phyloP scores from a whole-genome alignment of 2,329 filamentous ascomycete species.

The Phialophora macrospora region DNA sequence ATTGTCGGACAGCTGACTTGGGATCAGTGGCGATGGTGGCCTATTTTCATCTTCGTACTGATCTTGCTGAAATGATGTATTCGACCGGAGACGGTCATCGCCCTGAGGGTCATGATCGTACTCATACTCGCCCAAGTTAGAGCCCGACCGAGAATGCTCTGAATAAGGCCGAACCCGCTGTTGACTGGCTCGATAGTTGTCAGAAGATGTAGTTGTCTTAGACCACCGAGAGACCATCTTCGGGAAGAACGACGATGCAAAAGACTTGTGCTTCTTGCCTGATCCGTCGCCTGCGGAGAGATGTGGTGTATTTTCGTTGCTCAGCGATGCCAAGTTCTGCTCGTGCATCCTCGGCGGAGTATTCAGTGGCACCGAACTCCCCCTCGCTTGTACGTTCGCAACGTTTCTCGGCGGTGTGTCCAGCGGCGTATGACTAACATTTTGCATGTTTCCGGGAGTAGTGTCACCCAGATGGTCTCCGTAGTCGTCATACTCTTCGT shows the following conservation, averaged over 20 bases:
- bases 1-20: constrained; percentile 61
- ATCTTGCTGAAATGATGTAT: constrained; percentile 48
- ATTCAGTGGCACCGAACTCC: constrained; percentile 51
- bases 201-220: constrained; percentile 89
- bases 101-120: constrained; percentile 55
- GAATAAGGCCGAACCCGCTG: constrained; percentile 61
- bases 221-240: constrained; percentile 90
- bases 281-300: constrained; percentile 62
- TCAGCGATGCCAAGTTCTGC: constrained; percentile 55
- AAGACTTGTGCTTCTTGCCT: constrained; percentile 86
- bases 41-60: constrained; percentile 48
- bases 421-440: constrained; percentile 23
- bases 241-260: constrained; percentile 78
- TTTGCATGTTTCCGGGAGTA: constrained; percentile 28
- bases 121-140: constrained; percentile 71
- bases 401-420: constrained; percentile 31
- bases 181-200: constrained; percentile 71
- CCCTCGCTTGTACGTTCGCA: constrained; percentile 45
- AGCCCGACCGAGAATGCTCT: constrained; percentile 74
- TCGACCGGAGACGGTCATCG: constrained; percentile 53
- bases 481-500: constrained; percentile 64
- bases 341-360: constrained; percentile 52
- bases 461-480: constrained; percentile 22
- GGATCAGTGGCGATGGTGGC: constrained; percentile 66
- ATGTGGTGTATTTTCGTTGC: constrained; percentile 78